These are phyloP conservation scores for Penicillium occitanis DNA, from an alignment of 2,329 filamentous ascomycete genomes.

Conservation along the genomic window DNA sequence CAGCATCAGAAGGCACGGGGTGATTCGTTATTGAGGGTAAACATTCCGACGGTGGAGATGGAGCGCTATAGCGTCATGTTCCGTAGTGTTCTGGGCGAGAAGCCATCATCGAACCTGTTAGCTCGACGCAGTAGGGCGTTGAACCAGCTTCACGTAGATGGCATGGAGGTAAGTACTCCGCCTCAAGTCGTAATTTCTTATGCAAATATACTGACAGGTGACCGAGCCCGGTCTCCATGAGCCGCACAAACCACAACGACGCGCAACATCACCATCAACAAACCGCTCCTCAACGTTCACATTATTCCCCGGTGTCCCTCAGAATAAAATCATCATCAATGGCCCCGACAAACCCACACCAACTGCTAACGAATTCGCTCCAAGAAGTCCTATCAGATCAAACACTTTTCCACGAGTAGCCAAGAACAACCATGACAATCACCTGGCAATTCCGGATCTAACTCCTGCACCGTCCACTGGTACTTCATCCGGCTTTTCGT, in stretches of 20 bases:
- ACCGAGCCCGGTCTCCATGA: slow-evolving; percentile 16
- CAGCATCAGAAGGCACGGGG: background rate
- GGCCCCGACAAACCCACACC: background rate
- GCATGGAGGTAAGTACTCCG: slow-evolving; percentile 40
- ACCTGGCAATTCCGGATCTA: slow-evolving; percentile 13
- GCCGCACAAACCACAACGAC: slow-evolving; percentile 30
- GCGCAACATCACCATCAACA: slow-evolving; percentile 39
- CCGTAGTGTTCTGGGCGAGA: slow-evolving; percentile 63
- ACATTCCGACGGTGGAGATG: slow-evolving; percentile 77
- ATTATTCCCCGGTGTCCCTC: slow-evolving; percentile 36
- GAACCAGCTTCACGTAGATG: slow-evolving; percentile 55
- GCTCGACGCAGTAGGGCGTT: slow-evolving; percentile 40
- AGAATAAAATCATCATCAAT: slow-evolving; percentile 21
- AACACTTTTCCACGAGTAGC: slow-evolving; percentile 22
- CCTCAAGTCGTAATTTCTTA: background rate
- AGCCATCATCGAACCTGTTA: slow-evolving; percentile 33
- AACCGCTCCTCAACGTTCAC: slow-evolving; percentile 40
- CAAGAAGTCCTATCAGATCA: slow-evolving; percentile 25
- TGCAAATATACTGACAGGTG: background rate
- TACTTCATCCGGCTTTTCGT: slow-evolving; percentile 2
- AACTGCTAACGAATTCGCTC: background rate
- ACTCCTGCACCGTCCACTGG: slow-evolving; percentile 18
- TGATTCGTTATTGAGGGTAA: slow-evolving; percentile 62
- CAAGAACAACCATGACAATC: background rate
- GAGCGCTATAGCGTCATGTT: slow-evolving; percentile 97